Percentiles rank a stretch among this genome's conserved stretches.
Evolutionary conservation across 306 rosid species (phyloP).

Genomic region (Ochetophila trinervis): DNA sequence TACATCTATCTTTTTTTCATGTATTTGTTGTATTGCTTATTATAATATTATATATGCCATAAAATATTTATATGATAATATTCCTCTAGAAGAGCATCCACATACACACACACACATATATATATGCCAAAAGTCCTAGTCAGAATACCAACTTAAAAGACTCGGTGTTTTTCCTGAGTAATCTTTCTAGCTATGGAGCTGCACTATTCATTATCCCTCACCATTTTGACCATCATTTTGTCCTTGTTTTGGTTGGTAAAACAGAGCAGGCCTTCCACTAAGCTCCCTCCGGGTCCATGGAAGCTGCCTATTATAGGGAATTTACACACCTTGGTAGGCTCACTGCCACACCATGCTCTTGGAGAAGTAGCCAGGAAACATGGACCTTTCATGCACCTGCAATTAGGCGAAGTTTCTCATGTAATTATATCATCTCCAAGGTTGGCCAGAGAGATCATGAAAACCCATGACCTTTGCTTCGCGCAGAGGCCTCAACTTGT

Average conservation of each 20-base stretch:
- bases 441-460: slow-evolving; percentile 33
- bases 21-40: too few species aligned
- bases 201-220: too few species aligned
- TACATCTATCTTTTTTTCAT: too few species aligned
- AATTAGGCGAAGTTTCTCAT: slow-evolving; percentile 7
- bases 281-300: slow-evolving; percentile 21
- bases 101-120: too few species aligned
- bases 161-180: too few species aligned
- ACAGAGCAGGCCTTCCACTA: neutral
- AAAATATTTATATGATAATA: too few species aligned
- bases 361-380: neutral
- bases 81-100: too few species aligned
- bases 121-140: too few species aligned
- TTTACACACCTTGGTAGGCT: slow-evolving; percentile 17
- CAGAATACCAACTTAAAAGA: too few species aligned
- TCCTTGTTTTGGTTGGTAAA: too few species aligned
- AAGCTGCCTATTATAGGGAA: slow-evolving; percentile 20
- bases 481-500: slow-evolving; percentile 22
- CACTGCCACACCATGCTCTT: neutral
- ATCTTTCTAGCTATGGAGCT: too few species aligned
- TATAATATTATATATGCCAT: too few species aligned
- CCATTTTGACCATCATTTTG: neutral
- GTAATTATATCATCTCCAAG: slow-evolving; percentile 36
- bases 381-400: neutral
- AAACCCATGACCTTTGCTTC: slow-evolving; percentile 31